phyloP scores from a whole-genome alignment of 371 early-diverging fungal species.

The Nematocida minor region DNA sequence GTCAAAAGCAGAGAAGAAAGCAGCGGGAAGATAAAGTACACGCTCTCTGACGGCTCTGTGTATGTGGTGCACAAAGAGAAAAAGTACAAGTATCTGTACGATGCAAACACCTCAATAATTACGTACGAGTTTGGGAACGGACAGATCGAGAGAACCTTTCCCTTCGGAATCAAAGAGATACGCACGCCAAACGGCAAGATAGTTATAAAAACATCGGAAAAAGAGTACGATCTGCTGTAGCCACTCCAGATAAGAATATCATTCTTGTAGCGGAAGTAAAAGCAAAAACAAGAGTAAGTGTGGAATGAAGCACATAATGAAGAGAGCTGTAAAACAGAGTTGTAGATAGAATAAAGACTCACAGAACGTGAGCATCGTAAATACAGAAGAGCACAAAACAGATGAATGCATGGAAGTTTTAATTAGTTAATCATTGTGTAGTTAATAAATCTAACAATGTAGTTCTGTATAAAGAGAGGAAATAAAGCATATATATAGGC shows the following conservation, averaged over 20 bases:
- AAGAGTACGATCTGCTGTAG: constrained; percentile 63
- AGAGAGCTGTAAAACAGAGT: too few species aligned
- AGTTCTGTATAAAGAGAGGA: constrained; percentile 3
- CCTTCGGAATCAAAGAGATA: constrained; percentile 65
- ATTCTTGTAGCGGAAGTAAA: too few species aligned
- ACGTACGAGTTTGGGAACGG: constrained; percentile 67
- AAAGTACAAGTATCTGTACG: constrained; percentile 65
- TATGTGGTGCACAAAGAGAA: constrained; percentile 61
- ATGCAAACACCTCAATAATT: constrained; percentile 61
- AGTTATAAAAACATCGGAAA: constrained; percentile 60
- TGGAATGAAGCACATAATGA: too few species aligned
- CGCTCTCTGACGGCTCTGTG: constrained; percentile 64
- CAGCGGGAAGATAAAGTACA: constrained; percentile 61
- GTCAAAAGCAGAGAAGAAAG: constrained; percentile 61
- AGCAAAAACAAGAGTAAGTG: too few species aligned
- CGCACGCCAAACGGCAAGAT: constrained; percentile 63
- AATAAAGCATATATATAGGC: constrained; percentile 2
- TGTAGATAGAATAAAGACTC: too few species aligned
- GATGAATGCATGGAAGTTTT: too few species aligned
- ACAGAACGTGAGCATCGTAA: too few species aligned
- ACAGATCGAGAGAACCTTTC: constrained; percentile 66
- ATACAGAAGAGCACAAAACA: too few species aligned
- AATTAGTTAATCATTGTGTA: too few species aligned
- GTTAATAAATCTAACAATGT: not conserved
- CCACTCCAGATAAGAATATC: too few species aligned